Conservation (phyloP, 2,329 filamentous ascomycete species). For the Paecilomyces variotii region DNA sequence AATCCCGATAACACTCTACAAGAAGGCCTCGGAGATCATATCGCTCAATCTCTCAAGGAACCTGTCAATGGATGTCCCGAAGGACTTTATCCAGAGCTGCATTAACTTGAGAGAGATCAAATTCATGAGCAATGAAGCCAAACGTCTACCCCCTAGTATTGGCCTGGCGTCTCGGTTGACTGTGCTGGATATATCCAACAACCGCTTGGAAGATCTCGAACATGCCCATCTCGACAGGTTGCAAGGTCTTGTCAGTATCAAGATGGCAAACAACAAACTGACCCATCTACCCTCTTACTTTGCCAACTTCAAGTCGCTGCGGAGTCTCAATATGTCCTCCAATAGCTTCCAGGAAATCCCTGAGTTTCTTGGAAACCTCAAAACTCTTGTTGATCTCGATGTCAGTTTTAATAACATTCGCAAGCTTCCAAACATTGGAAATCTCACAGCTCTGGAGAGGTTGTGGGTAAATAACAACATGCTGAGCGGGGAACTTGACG, state of each 20-base stretch:
- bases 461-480: constrained; percentile 95
- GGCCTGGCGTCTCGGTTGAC: constrained; percentile 73
- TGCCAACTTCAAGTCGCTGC: constrained; percentile 65
- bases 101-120: constrained; percentile 89
- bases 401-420: constrained; percentile 93
- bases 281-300: constrained; percentile 74
- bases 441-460: constrained; percentile 71
- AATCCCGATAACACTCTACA: constrained; percentile 90
- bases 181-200: constrained; percentile 91
- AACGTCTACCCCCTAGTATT: constrained; percentile 75
- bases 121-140: constrained; percentile 88
- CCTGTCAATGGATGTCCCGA: constrained; percentile 81
- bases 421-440: constrained; percentile 69
- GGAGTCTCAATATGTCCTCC: constrained; percentile 85
- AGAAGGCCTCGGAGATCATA: constrained; percentile 84
- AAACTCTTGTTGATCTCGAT: constrained; percentile 82
- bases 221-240: constrained; percentile 73
- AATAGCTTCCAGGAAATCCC: constrained; percentile 86
- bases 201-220: constrained; percentile 78
- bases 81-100: constrained; percentile 93
- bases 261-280: constrained; percentile 87
- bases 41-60: constrained; percentile 91
- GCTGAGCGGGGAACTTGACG: constrained; percentile 65
- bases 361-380: constrained; percentile 71
- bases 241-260: constrained; percentile 73